These are phyloP conservation scores for barrel medic (Medicago truncatula) DNA, from an alignment of 306 rosid genomes.

Conservation along the genomic window MtrunA17r5.0-ANR NC_053045.1:52882501-52883000, in stretches of 20 bases:
- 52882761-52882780: too few relatives aligned
- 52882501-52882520: slow-evolving; percentile 56
- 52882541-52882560: slow-evolving; percentile 56
- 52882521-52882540: slow-evolving; percentile 54
- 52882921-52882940: background rate
- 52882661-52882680: slow-evolving; percentile 52
- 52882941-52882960: background rate
- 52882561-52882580: slow-evolving; percentile 62
- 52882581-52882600: slow-evolving; percentile 84
- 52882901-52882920: background rate
- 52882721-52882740: background rate
- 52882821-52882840: too few relatives aligned
- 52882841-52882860: background rate
- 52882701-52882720: background rate
- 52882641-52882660: slow-evolving; percentile 70
- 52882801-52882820: background rate
- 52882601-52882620: slow-evolving; percentile 31
- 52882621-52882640: slow-evolving; percentile 45
- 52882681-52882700: background rate
- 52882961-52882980: background rate
- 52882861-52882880: background rate
- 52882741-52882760: too few relatives aligned
- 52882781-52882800: too few relatives aligned
- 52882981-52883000: background rate
- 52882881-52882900: slow-evolving; percentile 13